A percentile compares a stretch with the other conserved stretches of the same genome.
Evolutionary conservation across 148 eudicot genomes (phyloP).

Genomic region (Persicaria tinctoria): DNA sequence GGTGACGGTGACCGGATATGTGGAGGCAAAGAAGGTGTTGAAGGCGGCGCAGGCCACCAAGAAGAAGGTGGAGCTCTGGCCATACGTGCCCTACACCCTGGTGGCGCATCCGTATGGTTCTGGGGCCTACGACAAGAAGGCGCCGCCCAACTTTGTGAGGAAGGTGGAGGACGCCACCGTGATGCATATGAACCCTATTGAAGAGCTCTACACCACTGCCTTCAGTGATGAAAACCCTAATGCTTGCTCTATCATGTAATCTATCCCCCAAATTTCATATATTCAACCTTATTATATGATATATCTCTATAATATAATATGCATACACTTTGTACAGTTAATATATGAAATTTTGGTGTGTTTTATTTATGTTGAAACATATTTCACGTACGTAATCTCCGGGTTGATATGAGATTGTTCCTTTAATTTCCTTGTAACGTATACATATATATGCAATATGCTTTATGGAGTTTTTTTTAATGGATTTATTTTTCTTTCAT

Average conservation of each 20-base stretch:
- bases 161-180: slow-evolving; percentile 35
- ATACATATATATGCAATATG: too few relatives aligned
- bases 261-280: neutral
- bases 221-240: slow-evolving; percentile 67
- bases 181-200: slow-evolving; percentile 36
- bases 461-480: too few relatives aligned
- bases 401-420: too few relatives aligned
- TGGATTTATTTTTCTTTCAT: too few relatives aligned
- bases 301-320: too few relatives aligned
- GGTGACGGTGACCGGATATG: slow-evolving; percentile 62
- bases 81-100: slow-evolving; percentile 55
- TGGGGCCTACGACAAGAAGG: slow-evolving; percentile 76
- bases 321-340: too few relatives aligned
- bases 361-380: too few relatives aligned
- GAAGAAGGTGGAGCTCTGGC: slow-evolving; percentile 65
- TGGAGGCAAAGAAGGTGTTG: slow-evolving; percentile 60
- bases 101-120: slow-evolving; percentile 61
- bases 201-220: slow-evolving; percentile 58
- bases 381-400: too few relatives aligned
- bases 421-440: too few relatives aligned
- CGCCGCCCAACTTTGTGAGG: slow-evolving; percentile 59
- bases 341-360: too few relatives aligned
- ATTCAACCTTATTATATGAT: too few relatives aligned
- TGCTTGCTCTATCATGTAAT: slow-evolving; percentile 62
- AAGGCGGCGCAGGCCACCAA: slow-evolving; percentile 40